These are phyloP conservation scores for Endotrypanum monterogeii DNA, from an alignment of 208 protist species.

Conservation along the genomic window DNA sequence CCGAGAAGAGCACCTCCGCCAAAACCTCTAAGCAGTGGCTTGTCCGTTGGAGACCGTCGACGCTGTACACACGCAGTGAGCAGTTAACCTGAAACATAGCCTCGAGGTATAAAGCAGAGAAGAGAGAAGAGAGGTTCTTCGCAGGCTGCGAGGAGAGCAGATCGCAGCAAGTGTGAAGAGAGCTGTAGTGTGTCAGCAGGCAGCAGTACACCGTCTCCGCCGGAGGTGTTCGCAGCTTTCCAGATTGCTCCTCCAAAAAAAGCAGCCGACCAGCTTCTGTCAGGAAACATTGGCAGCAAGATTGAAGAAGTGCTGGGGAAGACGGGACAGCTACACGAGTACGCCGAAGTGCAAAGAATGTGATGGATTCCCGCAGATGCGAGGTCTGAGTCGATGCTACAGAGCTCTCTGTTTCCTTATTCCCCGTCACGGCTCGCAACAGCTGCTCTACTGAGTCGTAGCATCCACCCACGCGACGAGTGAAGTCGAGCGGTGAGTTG, in stretches of 20 bases:
- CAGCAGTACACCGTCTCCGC: conserved; percentile 62
- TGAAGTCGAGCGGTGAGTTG: conserved; percentile 19
- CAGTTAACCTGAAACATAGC: conserved; percentile 68
- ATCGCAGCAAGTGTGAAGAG: conserved; percentile 51
- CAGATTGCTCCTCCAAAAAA: conserved; percentile 62
- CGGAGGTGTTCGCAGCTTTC: conserved; percentile 31
- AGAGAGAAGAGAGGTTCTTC: conserved; percentile 56
- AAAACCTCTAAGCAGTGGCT: conserved; percentile 81
- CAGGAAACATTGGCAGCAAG: conserved; percentile 75
- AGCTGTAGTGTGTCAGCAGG: conserved; percentile 66
- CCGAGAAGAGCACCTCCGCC: conserved; percentile 69
- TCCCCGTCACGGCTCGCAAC: conserved; percentile 14
- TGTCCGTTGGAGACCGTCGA: conserved; percentile 41
- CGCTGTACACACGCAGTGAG: conserved; percentile 38
- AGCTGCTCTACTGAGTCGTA: conserved; percentile 23
- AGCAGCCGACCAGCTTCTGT: conserved; percentile 44
- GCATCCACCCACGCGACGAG: conserved; percentile 16
- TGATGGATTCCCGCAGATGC: conserved; percentile 19
- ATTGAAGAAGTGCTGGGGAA: conserved; percentile 39
- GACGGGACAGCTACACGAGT: conserved; percentile 23
- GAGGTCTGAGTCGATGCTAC: not conserved
- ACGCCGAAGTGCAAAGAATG: conserved; percentile 12
- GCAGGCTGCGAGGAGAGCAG: conserved; percentile 28
- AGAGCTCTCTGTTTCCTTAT: conserved; percentile 8
- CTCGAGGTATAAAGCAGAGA: conserved; percentile 70